Base-by-base conservation (phyloP, 495 filamentous ascomycete species). In the Aspergillus heteromorphus region DNA sequence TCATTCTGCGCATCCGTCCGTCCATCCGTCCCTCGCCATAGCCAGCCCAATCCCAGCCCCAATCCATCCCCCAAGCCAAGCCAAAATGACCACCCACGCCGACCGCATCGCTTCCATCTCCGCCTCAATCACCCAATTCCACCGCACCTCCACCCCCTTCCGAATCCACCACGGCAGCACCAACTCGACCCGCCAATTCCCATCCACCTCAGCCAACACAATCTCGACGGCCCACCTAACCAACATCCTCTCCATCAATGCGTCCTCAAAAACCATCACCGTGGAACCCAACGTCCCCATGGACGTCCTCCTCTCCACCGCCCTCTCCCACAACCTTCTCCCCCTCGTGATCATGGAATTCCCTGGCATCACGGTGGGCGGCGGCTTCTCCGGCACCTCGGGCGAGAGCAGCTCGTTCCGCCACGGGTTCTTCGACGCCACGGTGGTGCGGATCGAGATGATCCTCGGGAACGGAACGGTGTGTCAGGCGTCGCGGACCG, bases 161-260 rank as follows among this genome's bases (percentile, higher is more conserved):
- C 83, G 88, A 49, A 89, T 92, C 69, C 82, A 73, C 68, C 88
- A 91, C 75, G 88, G 88, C 54, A 83, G 83, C 0, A 91, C 87
- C 27, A 91, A 91, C 69, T 85, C 77, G 65, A 91, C 87, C 16
- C 83, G 86, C 1, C 69, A 74, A 45, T 74, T 78, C 45, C 64
- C 65, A 19, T 65, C 65, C 45, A 75, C 75, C 8, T 69, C 87
- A 41, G 80, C 89, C 62, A 68, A 61, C 49, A 66, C 63, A n/a
- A 86, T 76, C 40, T 76, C 66, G 63, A 55, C 54, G 27, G 56
- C 58, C n/a, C 53, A 56, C 36, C 74, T 88, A 16, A 72, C 70
- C 47, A 65, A 75, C 57, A 74, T 88, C 18, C 69, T 88, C 1
- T 38, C 67, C 4, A 67, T 87, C 55, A 72, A 87, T 66, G 54